Evolutionary conservation across 116 monocot species (phyloP).

Genomic region (Posidonia oceanica): DNA sequence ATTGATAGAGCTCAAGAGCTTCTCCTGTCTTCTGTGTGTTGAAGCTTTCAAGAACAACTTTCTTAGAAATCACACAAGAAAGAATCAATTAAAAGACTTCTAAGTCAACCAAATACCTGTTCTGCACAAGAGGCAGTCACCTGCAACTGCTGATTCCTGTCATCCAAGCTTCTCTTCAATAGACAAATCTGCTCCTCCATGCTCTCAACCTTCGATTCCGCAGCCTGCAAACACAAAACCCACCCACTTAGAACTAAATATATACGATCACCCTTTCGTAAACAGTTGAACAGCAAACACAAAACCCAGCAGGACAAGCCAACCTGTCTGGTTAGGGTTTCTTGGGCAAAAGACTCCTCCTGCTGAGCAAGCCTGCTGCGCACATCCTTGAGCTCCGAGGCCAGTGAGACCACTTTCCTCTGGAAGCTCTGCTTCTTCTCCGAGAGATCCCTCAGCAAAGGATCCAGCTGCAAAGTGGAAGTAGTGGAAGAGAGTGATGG

Average conservation of each 20-base stretch:
- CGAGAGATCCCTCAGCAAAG: conserved; percentile 66
- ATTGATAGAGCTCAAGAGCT: too few relatives aligned
- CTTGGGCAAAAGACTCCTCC: conserved; percentile 37
- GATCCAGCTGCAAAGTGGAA: conserved; percentile 45
- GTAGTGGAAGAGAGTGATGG: conserved; percentile 3
- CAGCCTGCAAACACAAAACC: conserved; percentile 20
- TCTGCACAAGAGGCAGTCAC: not conserved
- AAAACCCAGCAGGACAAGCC: too few relatives aligned
- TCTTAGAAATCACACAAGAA: too few relatives aligned
- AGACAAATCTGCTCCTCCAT: conserved; percentile 44
- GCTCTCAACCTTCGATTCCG: conserved; percentile 38
- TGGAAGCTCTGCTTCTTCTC: conserved; percentile 83
- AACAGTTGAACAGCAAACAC: not conserved
- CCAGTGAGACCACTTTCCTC: conserved; percentile 52
- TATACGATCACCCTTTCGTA: too few relatives aligned
- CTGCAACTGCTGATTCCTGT: conserved; percentile 28
- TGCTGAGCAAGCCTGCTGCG: conserved; percentile 38
- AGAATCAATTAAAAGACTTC: too few relatives aligned
- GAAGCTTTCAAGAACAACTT: too few relatives aligned
- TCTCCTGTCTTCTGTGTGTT: too few relatives aligned
- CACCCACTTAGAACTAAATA: not conserved
- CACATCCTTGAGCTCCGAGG: conserved; percentile 76
- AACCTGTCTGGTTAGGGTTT: conserved; percentile 54
- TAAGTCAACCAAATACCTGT: too few relatives aligned
- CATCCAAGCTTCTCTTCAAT: conserved; percentile 33